These are phyloP conservation scores for Cladophialophora bantiana DNA, from an alignment of 2,329 filamentous ascomycete genomes.

Conservation along the genomic window DNA sequence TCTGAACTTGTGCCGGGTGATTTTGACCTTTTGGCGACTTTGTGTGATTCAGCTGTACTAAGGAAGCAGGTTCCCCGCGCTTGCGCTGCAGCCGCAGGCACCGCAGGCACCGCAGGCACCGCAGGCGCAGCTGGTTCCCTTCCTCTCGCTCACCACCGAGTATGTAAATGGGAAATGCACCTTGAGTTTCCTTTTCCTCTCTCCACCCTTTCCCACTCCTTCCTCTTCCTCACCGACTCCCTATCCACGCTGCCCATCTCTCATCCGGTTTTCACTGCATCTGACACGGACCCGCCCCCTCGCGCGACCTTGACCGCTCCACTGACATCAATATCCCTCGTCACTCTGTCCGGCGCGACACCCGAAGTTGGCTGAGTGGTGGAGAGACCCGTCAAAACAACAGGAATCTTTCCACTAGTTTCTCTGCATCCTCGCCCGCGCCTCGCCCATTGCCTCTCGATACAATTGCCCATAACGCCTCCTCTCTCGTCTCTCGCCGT, in stretches of 20 bases:
- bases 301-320: slow-evolving; percentile 16
- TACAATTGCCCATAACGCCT: not conserved
- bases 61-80: not conserved
- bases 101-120: not conserved
- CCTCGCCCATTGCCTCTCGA: not conserved
- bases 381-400: not conserved
- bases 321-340: slow-evolving; percentile 1
- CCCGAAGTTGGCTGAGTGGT: not conserved
- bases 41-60: not conserved
- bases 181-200: not conserved
- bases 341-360: not conserved
- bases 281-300: not conserved
- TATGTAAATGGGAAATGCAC: not conserved
- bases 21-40: not conserved
- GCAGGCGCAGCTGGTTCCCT: not conserved
- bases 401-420: not conserved
- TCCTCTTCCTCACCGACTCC: slow-evolving; percentile 16
- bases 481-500: not conserved
- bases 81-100: not conserved
- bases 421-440: not conserved
- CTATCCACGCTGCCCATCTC: slow-evolving; percentile 1
- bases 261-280: not conserved
- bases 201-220: not conserved
- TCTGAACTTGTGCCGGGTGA: not conserved
- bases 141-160: not conserved